Percentiles rank a stretch among this genome's conserved stretches.
Conservation (phyloP, 257 asterid species). For the Nemophila menziesii region DNA sequence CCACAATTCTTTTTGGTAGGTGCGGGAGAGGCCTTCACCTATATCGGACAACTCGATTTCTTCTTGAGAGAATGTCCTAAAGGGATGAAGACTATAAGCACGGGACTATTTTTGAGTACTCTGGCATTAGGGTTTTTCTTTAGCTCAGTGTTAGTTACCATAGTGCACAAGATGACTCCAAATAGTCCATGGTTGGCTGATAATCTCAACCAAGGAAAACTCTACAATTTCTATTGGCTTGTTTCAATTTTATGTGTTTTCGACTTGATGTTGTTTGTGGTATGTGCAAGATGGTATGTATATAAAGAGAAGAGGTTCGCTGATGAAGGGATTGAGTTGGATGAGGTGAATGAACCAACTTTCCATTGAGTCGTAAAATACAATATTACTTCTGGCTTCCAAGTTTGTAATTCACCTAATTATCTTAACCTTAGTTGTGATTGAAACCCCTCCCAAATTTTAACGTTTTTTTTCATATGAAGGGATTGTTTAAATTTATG, state of each 20-base stretch:
- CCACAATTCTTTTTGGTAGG: slow-evolving; percentile 39
- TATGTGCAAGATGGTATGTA: slow-evolving; percentile 30
- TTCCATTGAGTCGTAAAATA: too few relatives aligned
- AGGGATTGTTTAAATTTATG: too few relatives aligned
- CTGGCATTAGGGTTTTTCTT: slow-evolving; percentile 26
- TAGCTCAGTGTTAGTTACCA: slow-evolving; percentile 25
- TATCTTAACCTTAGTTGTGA: too few relatives aligned
- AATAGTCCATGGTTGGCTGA: slow-evolving; percentile 28
- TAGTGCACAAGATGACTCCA: slow-evolving; percentile 19
- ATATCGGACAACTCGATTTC: slow-evolving; percentile 34
- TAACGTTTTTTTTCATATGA: too few relatives aligned
- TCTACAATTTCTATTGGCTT: slow-evolving; percentile 26
- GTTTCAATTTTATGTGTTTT: slow-evolving; percentile 20
- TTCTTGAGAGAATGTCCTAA: slow-evolving; percentile 36
- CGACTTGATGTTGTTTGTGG: slow-evolving; percentile 19
- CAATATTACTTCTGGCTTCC: too few relatives aligned
- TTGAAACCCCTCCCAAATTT: too few relatives aligned
- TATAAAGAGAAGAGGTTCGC: slow-evolving; percentile 81
- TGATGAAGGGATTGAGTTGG: slow-evolving; percentile 49
- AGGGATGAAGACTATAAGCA: slow-evolving; percentile 40
- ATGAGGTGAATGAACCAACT: too few relatives aligned
- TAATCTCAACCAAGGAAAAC: slow-evolving; percentile 22
- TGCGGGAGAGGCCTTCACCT: slow-evolving; percentile 29
- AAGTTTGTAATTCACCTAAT: too few relatives aligned
- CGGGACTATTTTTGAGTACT: slow-evolving; percentile 28